A percentile compares a stretch with the other conserved stretches of the same genome.
These are phyloP conservation scores for Vitis rupestris DNA, from an alignment of 164 flowering plant species.

Conservation along the genomic window DNA sequence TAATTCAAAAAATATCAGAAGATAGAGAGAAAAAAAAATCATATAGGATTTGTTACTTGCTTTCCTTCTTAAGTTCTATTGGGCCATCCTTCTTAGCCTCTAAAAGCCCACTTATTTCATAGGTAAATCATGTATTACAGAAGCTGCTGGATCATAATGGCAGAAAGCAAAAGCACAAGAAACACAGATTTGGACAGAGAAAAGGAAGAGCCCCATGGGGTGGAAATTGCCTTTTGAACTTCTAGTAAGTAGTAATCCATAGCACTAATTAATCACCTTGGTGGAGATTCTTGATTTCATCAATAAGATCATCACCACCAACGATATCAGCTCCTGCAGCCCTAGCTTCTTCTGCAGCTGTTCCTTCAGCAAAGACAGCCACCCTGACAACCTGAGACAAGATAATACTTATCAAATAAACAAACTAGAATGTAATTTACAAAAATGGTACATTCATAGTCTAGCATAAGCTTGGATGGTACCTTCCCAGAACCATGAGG, in stretches of 20 bases:
- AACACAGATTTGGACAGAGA: no score
- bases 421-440: background rate
- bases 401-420: background rate
- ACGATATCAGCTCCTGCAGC: conserved; percentile 96
- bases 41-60: no score
- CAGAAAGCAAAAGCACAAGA: no score
- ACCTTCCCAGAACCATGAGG: conserved; percentile 98
- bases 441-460: background rate
- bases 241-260: background rate
- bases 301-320: conserved; percentile 86
- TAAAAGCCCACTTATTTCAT: no score
- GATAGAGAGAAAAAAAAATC: no score
- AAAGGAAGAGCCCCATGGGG: no score
- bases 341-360: conserved; percentile 89
- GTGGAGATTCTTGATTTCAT: conserved; percentile 39
- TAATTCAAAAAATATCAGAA: no score
- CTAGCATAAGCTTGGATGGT: conserved; percentile 5
- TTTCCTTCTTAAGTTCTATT: no score
- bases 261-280: background rate
- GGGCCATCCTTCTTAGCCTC: no score
- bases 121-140: no score
- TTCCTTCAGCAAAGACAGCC: conserved; percentile 93
- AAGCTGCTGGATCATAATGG: no score
- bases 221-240: no score
- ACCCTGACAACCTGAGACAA: conserved; percentile 59